These are phyloP conservation scores for Pleurozium schreberi DNA, from an alignment of 225 moss, liverwort and hornwort species.

Conservation along the genomic window DNA sequence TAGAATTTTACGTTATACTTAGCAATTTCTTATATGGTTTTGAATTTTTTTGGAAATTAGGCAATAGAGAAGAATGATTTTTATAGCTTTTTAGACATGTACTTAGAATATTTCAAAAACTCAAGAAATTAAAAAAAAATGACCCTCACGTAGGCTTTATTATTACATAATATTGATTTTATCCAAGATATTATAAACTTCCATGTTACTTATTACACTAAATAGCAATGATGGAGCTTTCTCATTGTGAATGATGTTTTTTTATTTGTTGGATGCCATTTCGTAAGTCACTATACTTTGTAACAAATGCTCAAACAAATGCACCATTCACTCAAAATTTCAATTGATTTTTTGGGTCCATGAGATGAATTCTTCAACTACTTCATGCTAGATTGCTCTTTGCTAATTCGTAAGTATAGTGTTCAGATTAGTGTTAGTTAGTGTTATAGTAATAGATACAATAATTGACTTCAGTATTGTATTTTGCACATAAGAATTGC, in stretches of 20 bases:
- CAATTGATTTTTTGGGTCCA: neutral
- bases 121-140: too few species aligned
- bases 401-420: neutral
- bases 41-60: too few species aligned
- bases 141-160: neutral
- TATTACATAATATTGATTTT: neutral
- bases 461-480: neutral
- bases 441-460: neutral
- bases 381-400: neutral
- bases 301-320: neutral
- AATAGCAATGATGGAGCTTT: neutral
- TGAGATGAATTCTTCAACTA: neutral
- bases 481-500: neutral
- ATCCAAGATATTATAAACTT: neutral
- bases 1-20: too few species aligned
- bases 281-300: too few species aligned
- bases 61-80: too few species aligned
- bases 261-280: neutral
- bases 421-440: neutral
- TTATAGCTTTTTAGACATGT: too few species aligned
- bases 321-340: neutral
- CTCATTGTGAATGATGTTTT: neutral
- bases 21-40: too few species aligned
- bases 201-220: neutral
- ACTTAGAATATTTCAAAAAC: too few species aligned